phyloP scores from a whole-genome alignment of 495 filamentous ascomycete genomes.

The Schizothecium vesticola region DNA sequence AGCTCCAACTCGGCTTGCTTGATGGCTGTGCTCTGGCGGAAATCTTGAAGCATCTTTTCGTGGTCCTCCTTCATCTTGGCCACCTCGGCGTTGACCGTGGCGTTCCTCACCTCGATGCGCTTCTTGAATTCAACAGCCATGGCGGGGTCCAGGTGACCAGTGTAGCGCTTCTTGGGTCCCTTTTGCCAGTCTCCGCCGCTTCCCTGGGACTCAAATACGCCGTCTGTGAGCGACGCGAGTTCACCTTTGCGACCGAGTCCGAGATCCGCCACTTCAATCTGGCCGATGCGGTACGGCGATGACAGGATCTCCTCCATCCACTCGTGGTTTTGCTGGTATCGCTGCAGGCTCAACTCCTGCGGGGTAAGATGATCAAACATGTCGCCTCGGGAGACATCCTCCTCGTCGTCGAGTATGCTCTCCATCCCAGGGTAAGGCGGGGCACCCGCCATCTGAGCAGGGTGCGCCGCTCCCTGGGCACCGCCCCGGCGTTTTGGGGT shows the following conservation, averaged over 20 bases:
- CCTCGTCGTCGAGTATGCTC: slow-evolving; percentile 72
- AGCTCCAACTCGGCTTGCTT: slow-evolving; percentile 61
- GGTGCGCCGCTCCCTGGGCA: slow-evolving; percentile 24
- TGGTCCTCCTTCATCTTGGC: slow-evolving; percentile 76
- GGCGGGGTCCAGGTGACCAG: slow-evolving; percentile 57
- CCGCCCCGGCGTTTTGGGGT: slow-evolving; percentile 40
- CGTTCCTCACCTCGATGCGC: slow-evolving; percentile 59
- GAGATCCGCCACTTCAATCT: slow-evolving; percentile 83
- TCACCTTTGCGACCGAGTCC: slow-evolving; percentile 83
- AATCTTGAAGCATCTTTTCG: slow-evolving; percentile 63
- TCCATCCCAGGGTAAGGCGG: slow-evolving; percentile 34
- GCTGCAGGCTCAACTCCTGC: slow-evolving; percentile 73
- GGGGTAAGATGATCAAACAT: slow-evolving; percentile 82
- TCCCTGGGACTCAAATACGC: slow-evolving; percentile 56
- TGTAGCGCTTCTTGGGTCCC: slow-evolving; percentile 43
- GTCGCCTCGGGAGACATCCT: slow-evolving; percentile 79
- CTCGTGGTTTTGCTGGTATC: slow-evolving; percentile 92
- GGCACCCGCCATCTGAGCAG: slow-evolving; percentile 23
- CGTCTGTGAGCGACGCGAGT: slow-evolving; percentile 72
- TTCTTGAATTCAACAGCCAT: slow-evolving; percentile 74
- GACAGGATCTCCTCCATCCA: slow-evolving; percentile 98
- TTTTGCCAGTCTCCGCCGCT: slow-evolving; percentile 59
- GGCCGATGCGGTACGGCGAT: slow-evolving; percentile 72
- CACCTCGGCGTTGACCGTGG: slow-evolving; percentile 68
- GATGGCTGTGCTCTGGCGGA: slow-evolving; percentile 59